Evolutionary conservation across 306 rosid genomes (phyloP), one percentile per base, ranked within the genome.

Genomic region (Sechiopsis laciniata): DNA sequence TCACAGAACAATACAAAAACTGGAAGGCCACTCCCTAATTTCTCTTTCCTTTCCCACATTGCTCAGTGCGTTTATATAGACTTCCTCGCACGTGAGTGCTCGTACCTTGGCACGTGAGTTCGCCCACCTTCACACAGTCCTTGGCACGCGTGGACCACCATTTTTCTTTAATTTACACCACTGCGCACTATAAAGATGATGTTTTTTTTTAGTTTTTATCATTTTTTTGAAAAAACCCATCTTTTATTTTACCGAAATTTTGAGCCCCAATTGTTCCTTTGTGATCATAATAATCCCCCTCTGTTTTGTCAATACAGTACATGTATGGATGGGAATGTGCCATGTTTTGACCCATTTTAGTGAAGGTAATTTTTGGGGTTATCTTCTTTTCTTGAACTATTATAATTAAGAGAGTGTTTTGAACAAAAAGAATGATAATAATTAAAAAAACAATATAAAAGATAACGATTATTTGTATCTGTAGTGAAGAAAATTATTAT

Each of bases 21-120:
- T 79, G 82, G 78, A 64, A 76, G 74, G 69, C 60, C 37, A 64
- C 20, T 32, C 68, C 58, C 37, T 5, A 32, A 32, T 32, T 32
- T 40, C 76, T 48, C 77, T 59, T 75, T 58, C 54, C 37, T 53
- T 26, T 42, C 19, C 29, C 15, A 15, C 55, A 32, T 12, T 40
- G 37, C 56, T 71, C n/a, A 59, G 55, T 79, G 83, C 75, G 61
- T 64, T 56, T 80, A 77, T 88, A 79, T 91, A 87, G 77, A 78
- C 85, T 69, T 57, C 79, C 19, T 77, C 78, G 78, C 91, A 87
- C 91, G 88, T 87, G 90, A 85, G 82, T 71, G 75, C 50, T 5
- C 20, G 56, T 56, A 37, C 4, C 82, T 57, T 4, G 16, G 84
- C 81, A 83, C 85, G 85, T 85, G 78, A 74, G 53, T 53, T 24